Evolutionary conservation across 805 yeast species (phyloP).

Genomic region (Candida nanaspora): DNA sequence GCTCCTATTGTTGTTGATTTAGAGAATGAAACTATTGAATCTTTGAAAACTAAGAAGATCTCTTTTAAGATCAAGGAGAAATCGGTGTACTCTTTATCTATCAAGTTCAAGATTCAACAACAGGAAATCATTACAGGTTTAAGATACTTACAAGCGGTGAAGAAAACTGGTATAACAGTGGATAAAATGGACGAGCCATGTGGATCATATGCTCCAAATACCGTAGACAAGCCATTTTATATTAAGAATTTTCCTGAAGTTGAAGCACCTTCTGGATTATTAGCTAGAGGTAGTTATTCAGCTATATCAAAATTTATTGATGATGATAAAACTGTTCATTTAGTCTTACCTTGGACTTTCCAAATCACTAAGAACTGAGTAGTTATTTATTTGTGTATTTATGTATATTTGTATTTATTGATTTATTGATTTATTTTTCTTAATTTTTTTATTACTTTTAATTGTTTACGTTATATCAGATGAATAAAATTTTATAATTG

Average conservation of each 20-base stretch:
- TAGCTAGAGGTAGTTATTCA: conserved; percentile 81
- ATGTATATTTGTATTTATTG: too few relatives aligned
- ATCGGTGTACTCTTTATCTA: conserved; percentile 61
- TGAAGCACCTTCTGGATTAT: conserved; percentile 86
- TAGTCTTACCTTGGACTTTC: conserved; percentile 79
- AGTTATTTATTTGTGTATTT: background rate
- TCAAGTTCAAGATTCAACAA: conserved; percentile 80
- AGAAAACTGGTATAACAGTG: conserved; percentile 81
- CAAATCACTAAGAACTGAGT: conserved; percentile 52
- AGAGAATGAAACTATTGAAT: conserved; percentile 54
- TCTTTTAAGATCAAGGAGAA: conserved; percentile 75
- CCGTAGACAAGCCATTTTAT: conserved; percentile 72
- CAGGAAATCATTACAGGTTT: conserved; percentile 74
- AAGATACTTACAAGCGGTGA: conserved; percentile 75
- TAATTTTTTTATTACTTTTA: background rate
- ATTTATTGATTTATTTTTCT: background rate
- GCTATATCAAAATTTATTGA: conserved; percentile 80
- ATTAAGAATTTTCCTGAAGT: conserved; percentile 63
- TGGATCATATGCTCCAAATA: conserved; percentile 88
- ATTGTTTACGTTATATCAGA: too few relatives aligned
- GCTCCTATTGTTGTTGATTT: conserved; percentile 62
- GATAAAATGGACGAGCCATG: conserved; percentile 82
- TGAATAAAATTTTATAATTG: background rate
- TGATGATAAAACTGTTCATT: conserved; percentile 72
- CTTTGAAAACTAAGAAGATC: conserved; percentile 43